These are phyloP conservation scores for Solanum aculeatissimum DNA, from an alignment of 305 asterid genomes.

Conservation along the genomic window DNA sequence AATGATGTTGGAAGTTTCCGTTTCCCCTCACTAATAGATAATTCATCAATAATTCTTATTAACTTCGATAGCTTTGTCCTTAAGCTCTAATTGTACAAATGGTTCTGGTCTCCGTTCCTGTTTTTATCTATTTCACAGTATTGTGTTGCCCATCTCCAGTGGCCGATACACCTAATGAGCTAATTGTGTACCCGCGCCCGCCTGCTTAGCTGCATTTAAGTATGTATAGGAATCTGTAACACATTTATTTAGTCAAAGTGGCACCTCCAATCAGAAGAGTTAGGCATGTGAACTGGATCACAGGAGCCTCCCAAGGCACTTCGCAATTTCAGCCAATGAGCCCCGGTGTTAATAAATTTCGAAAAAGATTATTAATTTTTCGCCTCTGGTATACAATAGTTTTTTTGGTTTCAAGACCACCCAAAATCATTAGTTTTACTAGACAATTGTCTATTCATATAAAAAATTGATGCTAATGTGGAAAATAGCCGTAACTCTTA, in stretches of 20 bases:
- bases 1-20: background rate
- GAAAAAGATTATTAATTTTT: background rate
- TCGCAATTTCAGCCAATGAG: background rate
- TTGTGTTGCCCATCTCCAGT: background rate
- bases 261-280: background rate
- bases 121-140: background rate
- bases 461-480: background rate
- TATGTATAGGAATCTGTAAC: background rate
- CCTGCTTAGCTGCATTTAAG: background rate
- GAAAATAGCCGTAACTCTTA: background rate
- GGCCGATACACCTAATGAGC: background rate
- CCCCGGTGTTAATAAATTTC: background rate
- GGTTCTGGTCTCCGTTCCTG: background rate
- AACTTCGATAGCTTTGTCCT: background rate
- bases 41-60: background rate
- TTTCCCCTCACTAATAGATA: background rate
- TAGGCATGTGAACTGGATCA: background rate
- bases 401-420: background rate
- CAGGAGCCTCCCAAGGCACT: background rate
- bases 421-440: background rate
- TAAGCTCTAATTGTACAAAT: background rate
- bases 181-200: background rate
- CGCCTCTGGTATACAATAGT: background rate
- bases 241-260: background rate
- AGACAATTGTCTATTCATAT: background rate